Percentiles rank a stretch among this genome's conserved stretches.
Evolutionary conservation across 1,284 basidiomycete genomes (phyloP).

Genomic region (Volvariella surrecta): DNA sequence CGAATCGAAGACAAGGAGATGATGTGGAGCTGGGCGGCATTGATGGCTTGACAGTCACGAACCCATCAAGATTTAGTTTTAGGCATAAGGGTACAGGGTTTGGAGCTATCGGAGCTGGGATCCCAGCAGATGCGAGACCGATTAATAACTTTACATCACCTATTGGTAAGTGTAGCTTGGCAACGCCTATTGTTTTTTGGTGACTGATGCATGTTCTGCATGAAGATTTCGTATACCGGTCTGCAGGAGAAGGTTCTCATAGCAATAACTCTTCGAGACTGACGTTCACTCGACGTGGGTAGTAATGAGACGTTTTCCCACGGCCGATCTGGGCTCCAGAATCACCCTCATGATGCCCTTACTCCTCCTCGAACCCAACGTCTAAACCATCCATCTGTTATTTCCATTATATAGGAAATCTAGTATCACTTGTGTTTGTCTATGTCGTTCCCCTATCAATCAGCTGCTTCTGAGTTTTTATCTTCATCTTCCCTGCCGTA

Average conservation of each 20-base stretch:
- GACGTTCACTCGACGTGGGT: not conserved
- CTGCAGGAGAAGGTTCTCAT: not conserved
- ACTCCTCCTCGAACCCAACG: no score
- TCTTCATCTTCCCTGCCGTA: no score
- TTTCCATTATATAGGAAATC: no score
- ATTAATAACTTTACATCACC: constrained; percentile 43
- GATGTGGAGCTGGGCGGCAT: constrained; percentile 33
- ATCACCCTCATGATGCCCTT: no score
- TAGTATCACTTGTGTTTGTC: no score
- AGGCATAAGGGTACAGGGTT: not conserved
- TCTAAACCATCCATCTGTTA: no score
- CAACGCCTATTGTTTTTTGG: constrained; percentile 2
- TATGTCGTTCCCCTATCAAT: no score
- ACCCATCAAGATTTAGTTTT: constrained; percentile 18
- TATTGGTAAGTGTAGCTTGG: constrained; percentile 28
- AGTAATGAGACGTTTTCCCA: no score
- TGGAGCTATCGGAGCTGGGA: constrained; percentile 18
- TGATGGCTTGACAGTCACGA: constrained; percentile 23
- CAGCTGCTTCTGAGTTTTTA: no score
- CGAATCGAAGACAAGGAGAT: constrained; percentile 30
- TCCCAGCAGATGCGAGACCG: constrained; percentile 24
- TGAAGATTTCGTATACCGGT: not conserved
- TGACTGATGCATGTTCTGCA: not conserved
- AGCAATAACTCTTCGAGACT: not conserved
- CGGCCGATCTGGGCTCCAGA: no score